Conservation (phyloP, 768 basidiomycete genomes). For the Auriscalpium vulgare region DNA sequence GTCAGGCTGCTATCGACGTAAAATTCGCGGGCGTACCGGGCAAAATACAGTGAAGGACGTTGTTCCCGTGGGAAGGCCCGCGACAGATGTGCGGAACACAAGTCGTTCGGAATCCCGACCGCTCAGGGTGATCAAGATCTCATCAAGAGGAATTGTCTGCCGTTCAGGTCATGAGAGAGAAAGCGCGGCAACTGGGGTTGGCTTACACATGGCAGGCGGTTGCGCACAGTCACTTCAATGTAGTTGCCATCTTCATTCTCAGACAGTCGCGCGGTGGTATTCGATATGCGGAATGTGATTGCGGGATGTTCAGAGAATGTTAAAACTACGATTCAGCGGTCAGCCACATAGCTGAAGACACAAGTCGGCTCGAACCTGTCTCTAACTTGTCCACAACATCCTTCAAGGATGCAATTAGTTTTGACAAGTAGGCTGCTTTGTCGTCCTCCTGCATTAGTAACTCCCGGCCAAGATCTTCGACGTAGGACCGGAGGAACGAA, state of each 20-base stretch:
- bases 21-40: constrained; percentile 43
- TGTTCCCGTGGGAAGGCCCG: constrained; percentile 48
- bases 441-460: constrained; percentile 47
- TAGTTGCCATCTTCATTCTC: constrained; percentile 61
- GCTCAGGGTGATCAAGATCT: constrained; percentile 49
- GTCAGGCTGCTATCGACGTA: too few relatives aligned
- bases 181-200: not conserved
- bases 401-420: constrained; percentile 42
- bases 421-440: constrained; percentile 41
- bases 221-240: constrained; percentile 53
- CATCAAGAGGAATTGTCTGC: constrained; percentile 56
- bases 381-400: constrained; percentile 44
- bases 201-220: constrained; percentile 70
- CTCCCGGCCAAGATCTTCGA: constrained; percentile 45
- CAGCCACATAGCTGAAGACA: not conserved
- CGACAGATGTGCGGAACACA: constrained; percentile 38
- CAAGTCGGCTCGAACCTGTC: constrained; percentile 32
- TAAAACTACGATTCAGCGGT: constrained; percentile 39
- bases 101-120: constrained; percentile 60
- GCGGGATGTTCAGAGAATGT: constrained; percentile 63
- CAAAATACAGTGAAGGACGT: constrained; percentile 57
- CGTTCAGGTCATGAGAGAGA: not conserved
- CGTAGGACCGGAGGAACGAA: constrained; percentile 65
- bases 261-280: constrained; percentile 37
- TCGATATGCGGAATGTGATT: constrained; percentile 42